phyloP scores from a whole-genome alignment of 768 basidiomycete genomes.

The Serendipita vermifera region DNA sequence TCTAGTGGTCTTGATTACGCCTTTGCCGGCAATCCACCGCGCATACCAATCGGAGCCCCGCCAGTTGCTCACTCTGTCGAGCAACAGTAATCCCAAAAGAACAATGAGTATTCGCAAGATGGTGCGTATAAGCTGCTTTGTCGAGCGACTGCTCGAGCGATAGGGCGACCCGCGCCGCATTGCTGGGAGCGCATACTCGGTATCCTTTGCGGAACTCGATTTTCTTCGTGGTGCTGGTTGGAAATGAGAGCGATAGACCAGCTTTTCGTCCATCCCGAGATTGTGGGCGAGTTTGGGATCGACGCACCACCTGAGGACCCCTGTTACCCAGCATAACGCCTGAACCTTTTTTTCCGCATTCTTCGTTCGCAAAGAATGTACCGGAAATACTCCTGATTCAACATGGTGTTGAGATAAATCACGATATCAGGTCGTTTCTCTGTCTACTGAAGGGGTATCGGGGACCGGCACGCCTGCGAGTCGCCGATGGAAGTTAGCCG shows the following conservation, averaged over 20 bases:
- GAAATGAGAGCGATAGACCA: conserved; percentile 1
- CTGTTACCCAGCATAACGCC: no score
- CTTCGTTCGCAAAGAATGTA: no score
- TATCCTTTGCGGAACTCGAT: background rate
- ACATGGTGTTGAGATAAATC: no score
- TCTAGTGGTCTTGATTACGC: background rate
- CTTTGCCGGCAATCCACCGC: background rate
- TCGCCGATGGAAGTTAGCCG: no score
- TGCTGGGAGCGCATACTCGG: conserved; percentile 3
- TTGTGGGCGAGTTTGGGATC: no score
- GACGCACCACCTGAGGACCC: no score
- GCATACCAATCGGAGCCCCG: conserved; percentile 1
- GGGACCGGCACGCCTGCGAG: no score
- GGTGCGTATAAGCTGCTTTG: background rate
- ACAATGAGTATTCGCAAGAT: background rate
- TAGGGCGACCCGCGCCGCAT: conserved; percentile 6
- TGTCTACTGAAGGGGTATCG: no score
- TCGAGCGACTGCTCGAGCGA: background rate
- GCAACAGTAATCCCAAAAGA: background rate
- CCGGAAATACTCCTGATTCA: no score
- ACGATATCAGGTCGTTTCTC: no score
- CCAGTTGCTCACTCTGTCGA: background rate
- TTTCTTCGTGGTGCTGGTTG: conserved; percentile 6
- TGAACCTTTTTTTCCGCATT: no score
- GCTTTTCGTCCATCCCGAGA: background rate